A percentile compares a stretch with the other conserved stretches of the same genome.
Evolutionary conservation across 192 early-diverging fungal species (phyloP).

Genomic region (Coemansia umbellata): DNA sequence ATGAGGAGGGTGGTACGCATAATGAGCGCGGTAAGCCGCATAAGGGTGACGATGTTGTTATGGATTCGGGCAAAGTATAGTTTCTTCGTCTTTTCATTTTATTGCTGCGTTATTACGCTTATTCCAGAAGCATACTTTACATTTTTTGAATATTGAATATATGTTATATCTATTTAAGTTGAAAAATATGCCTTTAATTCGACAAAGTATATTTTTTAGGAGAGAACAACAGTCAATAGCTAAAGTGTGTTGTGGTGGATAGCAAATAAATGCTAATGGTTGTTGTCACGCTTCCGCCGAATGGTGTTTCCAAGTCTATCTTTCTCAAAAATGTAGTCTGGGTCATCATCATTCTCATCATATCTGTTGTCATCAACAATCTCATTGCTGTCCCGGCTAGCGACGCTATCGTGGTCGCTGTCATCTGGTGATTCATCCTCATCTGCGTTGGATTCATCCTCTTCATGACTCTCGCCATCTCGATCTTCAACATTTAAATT

Average conservation of each 20-base stretch:
- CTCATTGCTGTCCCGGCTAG: constrained; percentile 24
- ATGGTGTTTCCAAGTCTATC: constrained; percentile 43
- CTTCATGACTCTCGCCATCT: constrained; percentile 1
- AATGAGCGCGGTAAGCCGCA: constrained; percentile 23
- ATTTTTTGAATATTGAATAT: not conserved
- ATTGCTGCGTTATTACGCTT: not conserved
- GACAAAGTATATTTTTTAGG: not conserved
- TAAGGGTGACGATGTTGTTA: constrained; percentile 40
- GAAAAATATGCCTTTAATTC: not conserved
- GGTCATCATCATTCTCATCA: constrained; percentile 19
- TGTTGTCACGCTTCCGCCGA: constrained; percentile 22
- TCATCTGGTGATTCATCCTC: constrained; percentile 19
- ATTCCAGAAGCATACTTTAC: not conserved
- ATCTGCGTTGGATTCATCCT: constrained; percentile 21
- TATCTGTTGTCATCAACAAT: constrained; percentile 13
- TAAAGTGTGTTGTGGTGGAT: too few relatives aligned
- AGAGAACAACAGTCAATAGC: too few relatives aligned
- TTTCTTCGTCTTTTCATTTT: not conserved
- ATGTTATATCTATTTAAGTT: not conserved
- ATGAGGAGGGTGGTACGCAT: constrained; percentile 21
- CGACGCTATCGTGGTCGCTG: constrained; percentile 2
- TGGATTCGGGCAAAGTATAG: constrained; percentile 39
- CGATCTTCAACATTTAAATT: not conserved
- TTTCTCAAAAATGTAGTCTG: constrained; percentile 34
- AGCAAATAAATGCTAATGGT: not conserved